Conservation (phyloP, 129 eudicot species). For the Flaveria trinervia region DNA sequence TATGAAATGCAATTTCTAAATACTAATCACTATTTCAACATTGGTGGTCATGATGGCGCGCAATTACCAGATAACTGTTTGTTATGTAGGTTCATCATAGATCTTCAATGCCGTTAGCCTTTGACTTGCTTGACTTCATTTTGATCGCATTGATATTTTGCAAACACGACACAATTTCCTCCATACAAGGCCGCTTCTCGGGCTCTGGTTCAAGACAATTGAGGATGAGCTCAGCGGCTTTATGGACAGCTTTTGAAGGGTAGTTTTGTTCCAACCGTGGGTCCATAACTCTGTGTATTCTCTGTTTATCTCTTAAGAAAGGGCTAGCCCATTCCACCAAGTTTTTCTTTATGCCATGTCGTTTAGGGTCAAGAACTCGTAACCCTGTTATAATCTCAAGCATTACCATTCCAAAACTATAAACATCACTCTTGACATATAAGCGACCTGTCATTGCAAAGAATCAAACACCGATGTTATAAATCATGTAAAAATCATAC, state of each 20-base stretch:
- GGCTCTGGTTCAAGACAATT: constrained; percentile 59
- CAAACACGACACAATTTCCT: constrained; percentile 40
- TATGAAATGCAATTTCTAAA: no score
- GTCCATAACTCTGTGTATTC: constrained; percentile 51
- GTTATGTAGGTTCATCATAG: no score
- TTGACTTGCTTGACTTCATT: constrained; percentile 28
- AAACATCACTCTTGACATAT: constrained; percentile 68
- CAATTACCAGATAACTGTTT: neutral
- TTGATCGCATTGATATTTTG: constrained; percentile 37
- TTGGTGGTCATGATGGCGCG: constrained; percentile 18
- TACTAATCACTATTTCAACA: neutral
- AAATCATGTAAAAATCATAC: constrained; percentile 2
- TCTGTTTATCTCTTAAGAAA: constrained; percentile 39
- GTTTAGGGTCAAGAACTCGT: constrained; percentile 42
- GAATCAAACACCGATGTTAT: neutral
- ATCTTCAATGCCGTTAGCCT: neutral
- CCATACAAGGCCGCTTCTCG: constrained; percentile 53
- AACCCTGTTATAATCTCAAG: constrained; percentile 68
- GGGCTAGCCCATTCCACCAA: constrained; percentile 73
- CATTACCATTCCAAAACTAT: constrained; percentile 74
- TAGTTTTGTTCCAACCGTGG: constrained; percentile 53
- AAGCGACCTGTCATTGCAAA: constrained; percentile 48
- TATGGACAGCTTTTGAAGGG: constrained; percentile 47
- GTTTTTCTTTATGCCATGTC: constrained; percentile 44
- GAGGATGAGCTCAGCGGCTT: constrained; percentile 45